These are phyloP conservation scores for Pseudogymnoascus sp. DNA, from an alignment of 2,329 filamentous ascomycete genomes.

Conservation along the genomic window DNA sequence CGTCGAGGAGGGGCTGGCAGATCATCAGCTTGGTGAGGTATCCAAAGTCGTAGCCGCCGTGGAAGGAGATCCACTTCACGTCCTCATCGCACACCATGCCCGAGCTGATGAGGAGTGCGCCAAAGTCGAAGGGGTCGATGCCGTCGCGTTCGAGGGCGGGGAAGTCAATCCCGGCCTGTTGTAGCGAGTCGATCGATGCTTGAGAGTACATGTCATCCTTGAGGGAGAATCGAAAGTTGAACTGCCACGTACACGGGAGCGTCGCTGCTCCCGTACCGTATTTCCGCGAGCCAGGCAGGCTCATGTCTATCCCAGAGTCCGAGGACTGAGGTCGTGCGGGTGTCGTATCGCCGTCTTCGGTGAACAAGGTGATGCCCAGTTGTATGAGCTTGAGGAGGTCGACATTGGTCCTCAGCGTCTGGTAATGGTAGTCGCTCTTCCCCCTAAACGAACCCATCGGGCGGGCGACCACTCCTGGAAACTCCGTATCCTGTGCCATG, in stretches of 20 bases:
- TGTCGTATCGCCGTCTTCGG: conserved; percentile 78
- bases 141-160: conserved; percentile 74
- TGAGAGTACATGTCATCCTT: conserved; percentile 97
- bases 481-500: conserved; percentile 75
- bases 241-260: conserved; percentile 91
- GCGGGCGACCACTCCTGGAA: conserved; percentile 92
- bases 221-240: conserved; percentile 96
- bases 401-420: conserved; percentile 93
- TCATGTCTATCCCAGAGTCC: conserved; percentile 36
- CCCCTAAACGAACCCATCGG: conserved; percentile 92
- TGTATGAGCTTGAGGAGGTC: conserved; percentile 97
- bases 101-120: conserved; percentile 81
- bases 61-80: conserved; percentile 94
- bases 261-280: conserved; percentile 40
- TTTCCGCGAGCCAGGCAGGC: conserved; percentile 29
- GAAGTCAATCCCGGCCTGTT: conserved; percentile 90
- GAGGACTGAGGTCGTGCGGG: conserved; percentile 53
- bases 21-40: conserved; percentile 93
- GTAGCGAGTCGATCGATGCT: conserved; percentile 84
- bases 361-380: conserved; percentile 89
- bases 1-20: conserved; percentile 73
- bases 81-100: conserved; percentile 82
- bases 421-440: conserved; percentile 97
- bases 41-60: conserved; percentile 96
- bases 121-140: conserved; percentile 85